phyloP scores from a whole-genome alignment of 2,329 filamentous ascomycete species.

The Neofusicoccum cordaticola region DNA sequence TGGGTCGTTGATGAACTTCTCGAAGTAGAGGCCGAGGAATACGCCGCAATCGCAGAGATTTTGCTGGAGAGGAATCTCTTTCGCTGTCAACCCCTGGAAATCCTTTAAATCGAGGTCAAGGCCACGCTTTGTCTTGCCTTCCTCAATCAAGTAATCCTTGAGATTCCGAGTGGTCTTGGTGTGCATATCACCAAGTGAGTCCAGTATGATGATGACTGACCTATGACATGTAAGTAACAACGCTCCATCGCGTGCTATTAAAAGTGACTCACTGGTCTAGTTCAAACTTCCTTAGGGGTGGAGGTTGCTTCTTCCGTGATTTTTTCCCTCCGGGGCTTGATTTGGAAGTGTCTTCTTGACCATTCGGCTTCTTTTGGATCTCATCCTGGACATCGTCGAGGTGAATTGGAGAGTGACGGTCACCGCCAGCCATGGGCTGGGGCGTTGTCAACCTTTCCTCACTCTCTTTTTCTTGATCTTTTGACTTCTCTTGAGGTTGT shows the following conservation, averaged over 20 bases:
- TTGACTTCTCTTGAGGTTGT: not conserved
- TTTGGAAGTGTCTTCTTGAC: not conserved
- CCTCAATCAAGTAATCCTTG: constrained; percentile 72
- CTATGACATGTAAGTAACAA: not conserved
- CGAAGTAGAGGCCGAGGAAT: constrained; percentile 79
- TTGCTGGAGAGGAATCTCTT: constrained; percentile 71
- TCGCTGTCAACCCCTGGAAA: constrained; percentile 61
- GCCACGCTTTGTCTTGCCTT: constrained; percentile 64
- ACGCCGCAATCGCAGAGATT: constrained; percentile 90
- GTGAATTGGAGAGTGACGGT: not conserved
- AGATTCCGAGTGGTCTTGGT: constrained; percentile 62
- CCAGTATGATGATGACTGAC: constrained; percentile 78
- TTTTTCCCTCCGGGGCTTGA: not conserved
- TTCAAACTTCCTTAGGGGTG: not conserved
- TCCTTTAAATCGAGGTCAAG: constrained; percentile 45
- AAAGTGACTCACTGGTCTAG: not conserved
- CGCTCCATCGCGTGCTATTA: too few species aligned
- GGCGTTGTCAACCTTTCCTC: not conserved
- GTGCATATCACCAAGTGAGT: constrained; percentile 72
- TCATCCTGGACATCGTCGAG: not conserved
- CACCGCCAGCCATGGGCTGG: not conserved
- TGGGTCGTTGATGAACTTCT: constrained; percentile 75
- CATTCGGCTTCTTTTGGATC: not conserved
- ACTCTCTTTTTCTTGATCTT: not conserved
- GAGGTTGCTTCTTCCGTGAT: not conserved